Evolutionary conservation across 1,284 basidiomycete species (phyloP).

Genomic region (Fomitopsis betulina): DNA sequence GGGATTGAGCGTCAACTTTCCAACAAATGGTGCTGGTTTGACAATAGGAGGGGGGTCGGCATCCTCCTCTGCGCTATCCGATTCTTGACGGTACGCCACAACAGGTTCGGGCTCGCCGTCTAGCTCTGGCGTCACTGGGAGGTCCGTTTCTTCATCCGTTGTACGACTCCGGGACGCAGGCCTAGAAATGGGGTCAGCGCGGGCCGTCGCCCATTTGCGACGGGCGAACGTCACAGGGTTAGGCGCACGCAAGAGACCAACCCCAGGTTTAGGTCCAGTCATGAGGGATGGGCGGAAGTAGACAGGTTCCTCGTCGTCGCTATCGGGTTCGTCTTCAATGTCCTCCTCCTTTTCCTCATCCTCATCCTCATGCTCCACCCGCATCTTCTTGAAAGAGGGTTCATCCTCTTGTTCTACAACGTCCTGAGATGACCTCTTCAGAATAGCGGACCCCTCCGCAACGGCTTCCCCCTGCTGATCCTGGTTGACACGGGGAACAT

Average conservation of each 20-base stretch:
- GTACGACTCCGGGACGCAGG: conserved; percentile 9
- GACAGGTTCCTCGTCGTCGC: conserved; percentile 5
- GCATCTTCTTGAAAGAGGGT: conserved; percentile 7
- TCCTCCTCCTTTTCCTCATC: conserved; percentile 15
- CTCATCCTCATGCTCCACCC: conserved; percentile 14
- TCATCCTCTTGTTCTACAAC: conserved; percentile 7
- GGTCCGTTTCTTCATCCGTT: conserved; percentile 19
- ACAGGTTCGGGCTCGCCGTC: conserved; percentile 7
- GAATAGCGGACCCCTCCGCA: not conserved
- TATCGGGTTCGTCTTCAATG: conserved; percentile 19
- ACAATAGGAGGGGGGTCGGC: conserved; percentile 18
- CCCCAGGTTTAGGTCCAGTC: conserved; percentile 16
- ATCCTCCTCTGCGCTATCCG: conserved; percentile 10
- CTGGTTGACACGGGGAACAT: not conserved
- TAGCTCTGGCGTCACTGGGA: conserved; percentile 20
- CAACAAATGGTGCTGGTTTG: conserved; percentile 14
- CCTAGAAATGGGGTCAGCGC: conserved; percentile 14
- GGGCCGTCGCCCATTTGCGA: conserved; percentile 28
- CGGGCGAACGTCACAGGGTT: conserved; percentile 33
- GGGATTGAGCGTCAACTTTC: conserved; percentile 38
- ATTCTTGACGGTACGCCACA: conserved; percentile 1
- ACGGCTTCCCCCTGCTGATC: not conserved
- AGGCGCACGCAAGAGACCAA: conserved; percentile 22
- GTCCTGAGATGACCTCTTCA: conserved; percentile 3
- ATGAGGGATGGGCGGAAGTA: conserved; percentile 13